Base-by-base conservation (phyloP, 106 monocot genomes). In the Triglochin maritima region DNA sequence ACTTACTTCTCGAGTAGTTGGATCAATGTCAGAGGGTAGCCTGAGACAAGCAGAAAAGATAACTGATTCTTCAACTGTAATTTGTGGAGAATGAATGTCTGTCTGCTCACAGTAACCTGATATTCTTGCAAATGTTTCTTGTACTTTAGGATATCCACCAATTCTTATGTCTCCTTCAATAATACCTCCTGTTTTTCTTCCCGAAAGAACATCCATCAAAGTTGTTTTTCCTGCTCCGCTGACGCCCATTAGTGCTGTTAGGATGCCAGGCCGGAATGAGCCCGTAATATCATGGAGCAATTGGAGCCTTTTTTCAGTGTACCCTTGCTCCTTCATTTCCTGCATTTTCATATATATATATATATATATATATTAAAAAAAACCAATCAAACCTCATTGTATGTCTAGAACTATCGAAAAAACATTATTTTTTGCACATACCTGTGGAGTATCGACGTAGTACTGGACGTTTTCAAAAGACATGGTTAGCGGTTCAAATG, bases 141-240 rank as follows among this genome's bases (percentile, higher is more conserved):
- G 90, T 29, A 77, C 77, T 60, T 90, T 90, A 54, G 86, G 79
- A 70, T 90, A 86, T 10, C 90, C 90, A 13, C 83, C 79, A 15
- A 90, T 83, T 73, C 74, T 76, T 81, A 90, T 84, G 3, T 86
- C 83, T 70, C 90, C 90, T 75, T 86, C 77, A 55, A 86, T 75
- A 53, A 62, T 16, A 46, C 90, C 90, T 7, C 83, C 81, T 47
- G 90, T 90, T 84, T 90, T 90, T 41, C 90, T 90, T 62, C 90
- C 90, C 17, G 86, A 76, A 53, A 90, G 83, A 65, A 90, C 86
- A 83, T 90, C 90, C 71, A 90, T 66, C 0, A 89, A 74, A 12
- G 89, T 89, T 15, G 89, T 89, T 71, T 89, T 89, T 56, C 89
- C 89, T 61, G 89, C 89, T 73, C 89, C 89, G 67, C 77, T 89